Evolutionary conservation across 176 grass and related monocot species (phyloP).

Genomic region (Juncus effusus): DNA sequence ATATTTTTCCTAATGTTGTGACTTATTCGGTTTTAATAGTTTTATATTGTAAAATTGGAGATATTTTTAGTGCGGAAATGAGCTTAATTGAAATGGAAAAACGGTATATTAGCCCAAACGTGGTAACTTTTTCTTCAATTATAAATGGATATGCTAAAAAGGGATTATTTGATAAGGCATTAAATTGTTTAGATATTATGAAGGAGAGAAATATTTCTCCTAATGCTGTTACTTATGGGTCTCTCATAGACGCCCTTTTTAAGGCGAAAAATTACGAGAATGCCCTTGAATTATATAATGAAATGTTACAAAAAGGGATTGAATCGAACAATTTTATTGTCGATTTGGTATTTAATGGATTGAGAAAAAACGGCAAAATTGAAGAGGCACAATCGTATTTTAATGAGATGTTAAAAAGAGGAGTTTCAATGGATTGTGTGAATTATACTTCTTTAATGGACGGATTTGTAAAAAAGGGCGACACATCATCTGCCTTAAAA

Average conservation of each 20-base stretch:
- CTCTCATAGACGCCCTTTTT: constrained; percentile 74
- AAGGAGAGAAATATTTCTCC: constrained; percentile 56
- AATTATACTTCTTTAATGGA: constrained; percentile 91
- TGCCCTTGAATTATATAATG: constrained; percentile 56
- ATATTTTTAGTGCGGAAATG: constrained; percentile 59
- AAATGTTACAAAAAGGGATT: constrained; percentile 54
- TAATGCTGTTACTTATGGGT: constrained; percentile 71
- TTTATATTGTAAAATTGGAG: constrained; percentile 50
- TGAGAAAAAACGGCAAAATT: constrained; percentile 62
- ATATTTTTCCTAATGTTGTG: constrained; percentile 49
- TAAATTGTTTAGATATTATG: constrained; percentile 54
- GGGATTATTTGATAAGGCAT: constrained; percentile 41
- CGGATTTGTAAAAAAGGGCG: constrained; percentile 65
- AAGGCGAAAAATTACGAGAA: constrained; percentile 50
- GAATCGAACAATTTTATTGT: constrained; percentile 52
- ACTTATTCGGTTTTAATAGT: constrained; percentile 73
- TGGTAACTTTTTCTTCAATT: constrained; percentile 67
- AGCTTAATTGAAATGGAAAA: constrained; percentile 52
- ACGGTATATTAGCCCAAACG: constrained; percentile 49
- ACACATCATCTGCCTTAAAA: constrained; percentile 51
- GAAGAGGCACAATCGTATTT: constrained; percentile 52
- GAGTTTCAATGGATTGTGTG: constrained; percentile 53
- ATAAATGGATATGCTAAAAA: constrained; percentile 72
- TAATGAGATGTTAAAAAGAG: constrained; percentile 46
- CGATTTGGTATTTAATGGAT: constrained; percentile 75